Percentiles rank a stretch among this genome's conserved stretches.
phyloP scores from a whole-genome alignment of 306 rosid genomes.

The Leucaena leucocephala region DNA sequence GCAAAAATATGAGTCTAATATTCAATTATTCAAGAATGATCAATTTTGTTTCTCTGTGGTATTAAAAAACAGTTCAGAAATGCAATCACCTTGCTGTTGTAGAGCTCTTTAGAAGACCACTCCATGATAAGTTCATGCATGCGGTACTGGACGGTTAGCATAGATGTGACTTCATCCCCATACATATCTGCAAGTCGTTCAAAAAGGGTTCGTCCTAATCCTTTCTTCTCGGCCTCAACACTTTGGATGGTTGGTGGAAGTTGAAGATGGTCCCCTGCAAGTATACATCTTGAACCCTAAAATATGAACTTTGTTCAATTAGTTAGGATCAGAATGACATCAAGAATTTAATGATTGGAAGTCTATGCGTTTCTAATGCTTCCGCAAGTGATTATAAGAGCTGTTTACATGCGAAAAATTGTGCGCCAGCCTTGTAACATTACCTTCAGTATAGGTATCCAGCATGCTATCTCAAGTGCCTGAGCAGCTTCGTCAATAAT shows the following conservation, averaged over 20 bases:
- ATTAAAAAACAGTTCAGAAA: slow-evolving; percentile 41
- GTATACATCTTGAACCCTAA: slow-evolving; percentile 97
- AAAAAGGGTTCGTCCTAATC: slow-evolving; percentile 91
- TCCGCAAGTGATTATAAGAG: slow-evolving; percentile 4
- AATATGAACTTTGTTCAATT: slow-evolving; percentile 51
- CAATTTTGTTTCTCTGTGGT: slow-evolving; percentile 24
- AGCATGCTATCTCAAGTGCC: slow-evolving; percentile 98
- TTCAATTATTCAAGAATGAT: slow-evolving; percentile 21
- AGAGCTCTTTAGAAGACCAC: slow-evolving; percentile 98
- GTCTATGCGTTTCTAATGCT: not conserved
- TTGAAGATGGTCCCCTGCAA: slow-evolving; percentile 99
- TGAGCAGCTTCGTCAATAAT: slow-evolving; percentile 99
- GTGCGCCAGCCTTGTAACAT: slow-evolving; percentile 31
- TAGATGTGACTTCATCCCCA: slow-evolving; percentile 76
- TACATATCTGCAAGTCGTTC: slow-evolving; percentile 90
- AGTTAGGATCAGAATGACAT: slow-evolving; percentile 23
- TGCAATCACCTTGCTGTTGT: slow-evolving; percentile 81
- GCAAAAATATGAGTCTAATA: slow-evolving; percentile 23
- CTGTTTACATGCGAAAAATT: not conserved
- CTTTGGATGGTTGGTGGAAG: slow-evolving; percentile 99
- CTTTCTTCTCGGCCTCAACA: slow-evolving; percentile 98
- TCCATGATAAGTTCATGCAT: slow-evolving; percentile 95
- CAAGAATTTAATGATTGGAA: slow-evolving; percentile 18
- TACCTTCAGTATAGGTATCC: slow-evolving; percentile 95
- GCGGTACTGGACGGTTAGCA: slow-evolving; percentile 98